These are phyloP conservation scores for Coemansia sp. DNA, from an alignment of 192 early-diverging fungal genomes.

Conservation along the genomic window DNA sequence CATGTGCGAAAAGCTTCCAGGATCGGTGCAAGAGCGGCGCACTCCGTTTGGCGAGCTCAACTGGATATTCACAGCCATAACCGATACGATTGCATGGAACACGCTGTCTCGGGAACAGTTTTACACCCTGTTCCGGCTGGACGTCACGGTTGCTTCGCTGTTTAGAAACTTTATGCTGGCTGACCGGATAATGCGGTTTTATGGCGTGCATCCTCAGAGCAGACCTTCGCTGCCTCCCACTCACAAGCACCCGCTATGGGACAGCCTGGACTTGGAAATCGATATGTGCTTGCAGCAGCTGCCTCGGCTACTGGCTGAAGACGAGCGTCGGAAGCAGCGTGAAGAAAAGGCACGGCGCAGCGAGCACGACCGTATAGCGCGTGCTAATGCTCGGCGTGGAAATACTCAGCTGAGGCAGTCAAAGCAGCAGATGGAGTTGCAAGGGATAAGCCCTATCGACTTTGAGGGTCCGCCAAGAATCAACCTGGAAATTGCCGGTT, in stretches of 20 bases:
- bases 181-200: constrained; percentile 92
- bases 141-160: constrained; percentile 89
- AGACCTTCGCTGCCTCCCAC: constrained; percentile 81
- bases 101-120: constrained; percentile 86
- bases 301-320: constrained; percentile 65
- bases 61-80: constrained; percentile 98
- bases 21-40: constrained; percentile 81
- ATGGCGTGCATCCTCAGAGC: constrained; percentile 89
- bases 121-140: constrained; percentile 87
- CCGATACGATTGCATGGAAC: constrained; percentile 98
- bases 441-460: constrained; percentile 5
- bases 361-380: constrained; percentile 23
- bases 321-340: constrained; percentile 22
- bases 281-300: constrained; percentile 91
- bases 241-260: constrained; percentile 96
- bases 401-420: too few species aligned
- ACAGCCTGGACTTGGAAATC: constrained; percentile 90
- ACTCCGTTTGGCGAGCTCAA: constrained; percentile 96
- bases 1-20: constrained; percentile 67
- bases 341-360: constrained; percentile 24
- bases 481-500: constrained; percentile 32
- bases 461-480: constrained; percentile 14
- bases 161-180: constrained; percentile 96
- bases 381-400: constrained; percentile 12
- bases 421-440: background rate